These are phyloP conservation scores for Blastobotrys muscicola DNA, from an alignment of 805 yeast species.

Conservation along the genomic window DNA sequence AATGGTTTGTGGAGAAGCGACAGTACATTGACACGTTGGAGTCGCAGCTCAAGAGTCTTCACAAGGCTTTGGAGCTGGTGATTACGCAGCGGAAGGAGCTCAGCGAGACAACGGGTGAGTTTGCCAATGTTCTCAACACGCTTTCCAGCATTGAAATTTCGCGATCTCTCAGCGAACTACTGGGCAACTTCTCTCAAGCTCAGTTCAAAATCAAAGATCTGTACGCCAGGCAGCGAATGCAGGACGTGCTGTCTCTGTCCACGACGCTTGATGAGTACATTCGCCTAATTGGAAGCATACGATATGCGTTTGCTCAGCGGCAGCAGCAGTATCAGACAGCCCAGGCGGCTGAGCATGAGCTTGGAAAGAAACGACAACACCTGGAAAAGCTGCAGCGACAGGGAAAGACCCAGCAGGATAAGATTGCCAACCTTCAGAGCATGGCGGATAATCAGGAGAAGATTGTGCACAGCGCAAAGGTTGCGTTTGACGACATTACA, in stretches of 20 bases:
- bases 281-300: slow-evolving; percentile 65
- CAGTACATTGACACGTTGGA: slow-evolving; percentile 64
- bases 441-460: slow-evolving; percentile 51
- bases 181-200: slow-evolving; percentile 61
- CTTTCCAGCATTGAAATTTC: slow-evolving; percentile 71
- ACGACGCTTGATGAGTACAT: slow-evolving; percentile 81
- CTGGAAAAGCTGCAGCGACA: slow-evolving; percentile 38
- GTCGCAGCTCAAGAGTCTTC: slow-evolving; percentile 56
- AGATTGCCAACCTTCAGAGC: slow-evolving; percentile 43
- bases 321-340: slow-evolving; percentile 43
- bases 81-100: slow-evolving; percentile 70
- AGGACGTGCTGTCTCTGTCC: slow-evolving; percentile 79
- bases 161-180: slow-evolving; percentile 49
- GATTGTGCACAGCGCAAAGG: slow-evolving; percentile 44
- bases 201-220: slow-evolving; percentile 64
- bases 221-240: slow-evolving; percentile 67
- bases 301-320: slow-evolving; percentile 66
- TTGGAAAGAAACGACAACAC: slow-evolving; percentile 37
- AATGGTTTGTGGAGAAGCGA: slow-evolving; percentile 61
- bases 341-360: slow-evolving; percentile 37
- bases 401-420: slow-evolving; percentile 52
- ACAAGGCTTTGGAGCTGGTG: slow-evolving; percentile 63
- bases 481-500: slow-evolving; percentile 54
- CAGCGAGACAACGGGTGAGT: slow-evolving; percentile 57
- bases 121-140: slow-evolving; percentile 45